Evolutionary conservation across 2,329 filamentous ascomycete genomes (phyloP).

Genomic region (Colletotrichum sp.): DNA sequence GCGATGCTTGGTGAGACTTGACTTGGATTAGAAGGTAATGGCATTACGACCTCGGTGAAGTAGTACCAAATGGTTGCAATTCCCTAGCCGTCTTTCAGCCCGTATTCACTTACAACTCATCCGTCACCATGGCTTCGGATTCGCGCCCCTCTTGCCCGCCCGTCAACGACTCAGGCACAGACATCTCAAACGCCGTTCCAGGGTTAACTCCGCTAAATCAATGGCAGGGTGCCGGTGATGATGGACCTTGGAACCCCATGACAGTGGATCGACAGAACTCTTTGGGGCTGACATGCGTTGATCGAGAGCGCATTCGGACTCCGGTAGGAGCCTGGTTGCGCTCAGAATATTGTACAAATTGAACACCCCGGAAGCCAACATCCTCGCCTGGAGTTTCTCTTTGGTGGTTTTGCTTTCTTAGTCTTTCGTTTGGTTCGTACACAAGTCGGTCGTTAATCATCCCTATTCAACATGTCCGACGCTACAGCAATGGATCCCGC

Average conservation of each 20-base stretch:
- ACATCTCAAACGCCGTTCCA: not conserved
- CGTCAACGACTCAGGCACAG: not conserved
- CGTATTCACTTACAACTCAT: not conserved
- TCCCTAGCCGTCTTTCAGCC: not conserved
- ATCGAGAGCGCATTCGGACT: not conserved
- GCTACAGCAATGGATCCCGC: slow-evolving; percentile 15
- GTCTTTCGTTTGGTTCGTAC: not conserved
- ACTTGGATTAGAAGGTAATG: not conserved
- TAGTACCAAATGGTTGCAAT: not conserved
- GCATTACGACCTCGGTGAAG: not conserved
- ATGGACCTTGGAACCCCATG: not conserved
- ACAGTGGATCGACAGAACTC: not conserved
- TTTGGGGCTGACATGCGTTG: not conserved
- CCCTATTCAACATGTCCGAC: not conserved
- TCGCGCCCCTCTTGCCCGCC: not conserved
- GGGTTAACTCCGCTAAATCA: not conserved
- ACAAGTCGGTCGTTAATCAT: not conserved
- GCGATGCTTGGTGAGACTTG: not conserved
- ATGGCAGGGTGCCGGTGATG: not conserved
- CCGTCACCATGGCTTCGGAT: not conserved
- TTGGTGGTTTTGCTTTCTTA: not conserved
- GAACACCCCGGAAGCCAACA: not conserved
- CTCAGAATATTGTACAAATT: not conserved
- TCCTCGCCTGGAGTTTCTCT: not conserved
- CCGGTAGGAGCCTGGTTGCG: not conserved